Base-by-base conservation (phyloP, 495 filamentous ascomycete genomes). In the Xylaria venustula region DNA sequence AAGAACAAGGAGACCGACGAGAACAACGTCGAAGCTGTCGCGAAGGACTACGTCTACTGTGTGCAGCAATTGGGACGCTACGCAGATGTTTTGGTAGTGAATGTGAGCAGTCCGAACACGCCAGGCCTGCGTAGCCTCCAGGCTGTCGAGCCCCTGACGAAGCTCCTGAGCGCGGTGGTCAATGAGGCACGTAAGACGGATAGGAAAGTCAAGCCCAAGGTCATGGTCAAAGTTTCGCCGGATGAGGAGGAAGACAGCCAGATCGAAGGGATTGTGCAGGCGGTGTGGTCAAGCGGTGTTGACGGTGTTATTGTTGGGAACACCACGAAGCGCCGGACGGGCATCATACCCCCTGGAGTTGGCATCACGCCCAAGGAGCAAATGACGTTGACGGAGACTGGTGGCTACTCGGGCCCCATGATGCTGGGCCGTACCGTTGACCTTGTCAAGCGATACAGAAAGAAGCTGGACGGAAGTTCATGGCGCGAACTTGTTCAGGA, bases 231-330 rank as follows among this genome's bases (percentile, higher is more conserved):
- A 79, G 92, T 97, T 30, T 93, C 90, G 59, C 94, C 94, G 1
- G 94, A 98, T 60, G 93, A 96, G 77, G 92, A 97, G 68, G 81
- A 85, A 4, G 83, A 91, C 37, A 82, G 84, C 44, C 90, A 97
- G 66, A 84, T 98, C 54, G 79, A 83, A 22, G 94, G 92, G 3
- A 96, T 97, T 48, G 93, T 91, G 63, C 83, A 91, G 49, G 94
- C 94, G 0, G 86, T 97, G 36, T 89, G 87, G 82, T 81, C 81
- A 41, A 87, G 89, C 44, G 92, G 92, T 9, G 91, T 97, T 4
- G 91, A 96, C 61, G 94, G 94, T 0, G 87, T 98, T 4, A 96
- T 98, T 65, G 93, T 98, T n/a, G 93, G 92, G 0, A 98, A 98
- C 75, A 98, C 94, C 0, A 98, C 94, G 2, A 96, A 92, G 73